Conservation (phyloP, 1,284 basidiomycete genomes). For the Cystobasidiaceae sp. region DNA sequence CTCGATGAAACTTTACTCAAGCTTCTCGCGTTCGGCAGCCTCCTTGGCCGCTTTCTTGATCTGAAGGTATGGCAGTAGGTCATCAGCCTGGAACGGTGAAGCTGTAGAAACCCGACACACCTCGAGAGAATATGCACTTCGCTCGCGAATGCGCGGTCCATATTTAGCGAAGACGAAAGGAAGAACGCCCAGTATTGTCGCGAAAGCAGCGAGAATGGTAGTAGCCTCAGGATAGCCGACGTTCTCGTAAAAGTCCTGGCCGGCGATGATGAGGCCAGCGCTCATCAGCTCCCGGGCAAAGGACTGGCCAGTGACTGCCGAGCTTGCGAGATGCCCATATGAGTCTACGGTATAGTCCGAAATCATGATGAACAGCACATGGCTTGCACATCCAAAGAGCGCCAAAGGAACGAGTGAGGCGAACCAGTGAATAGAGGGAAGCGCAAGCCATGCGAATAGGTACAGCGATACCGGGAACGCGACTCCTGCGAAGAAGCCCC, state of each 20-base stretch:
- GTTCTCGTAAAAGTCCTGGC: constrained; percentile 35
- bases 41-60: constrained; percentile 25
- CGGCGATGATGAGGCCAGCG: constrained; percentile 26
- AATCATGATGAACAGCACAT: constrained; percentile 19
- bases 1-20: too few species aligned
- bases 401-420: constrained; percentile 16
- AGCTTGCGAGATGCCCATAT: constrained; percentile 18
- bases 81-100: too few species aligned
- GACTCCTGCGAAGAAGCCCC: constrained; percentile 24
- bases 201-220: constrained; percentile 42
- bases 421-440: constrained; percentile 28
- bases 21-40: constrained; percentile 12
- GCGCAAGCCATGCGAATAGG: constrained; percentile 29
- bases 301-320: constrained; percentile 31
- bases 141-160: constrained; percentile 40
- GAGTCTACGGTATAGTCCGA: constrained; percentile 17
- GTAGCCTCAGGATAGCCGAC: constrained; percentile 42
- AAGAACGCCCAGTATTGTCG: constrained; percentile 38
- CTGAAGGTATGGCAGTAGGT: not conserved
- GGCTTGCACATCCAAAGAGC: constrained; percentile 20
- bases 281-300: constrained; percentile 31
- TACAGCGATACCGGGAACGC: constrained; percentile 18
- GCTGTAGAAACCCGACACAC: too few species aligned
- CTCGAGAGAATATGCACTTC: constrained; percentile 22
- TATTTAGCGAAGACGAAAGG: constrained; percentile 43